Percentiles rank a stretch among this genome's conserved stretches.
Conservation (phyloP, 441 rosid genomes). For the Brassica balearica region DNA sequence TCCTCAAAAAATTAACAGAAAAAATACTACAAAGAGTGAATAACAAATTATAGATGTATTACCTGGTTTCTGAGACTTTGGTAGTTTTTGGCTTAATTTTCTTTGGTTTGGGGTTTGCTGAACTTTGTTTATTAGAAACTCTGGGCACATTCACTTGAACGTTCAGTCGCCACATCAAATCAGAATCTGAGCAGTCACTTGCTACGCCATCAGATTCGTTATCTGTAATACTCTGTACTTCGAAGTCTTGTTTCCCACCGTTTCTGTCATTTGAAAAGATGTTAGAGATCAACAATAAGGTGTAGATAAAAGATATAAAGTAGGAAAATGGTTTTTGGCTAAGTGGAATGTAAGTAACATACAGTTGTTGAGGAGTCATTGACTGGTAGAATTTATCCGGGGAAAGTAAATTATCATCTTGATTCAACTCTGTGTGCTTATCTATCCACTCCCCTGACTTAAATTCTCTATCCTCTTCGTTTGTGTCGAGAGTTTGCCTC, state of each 20-base stretch:
- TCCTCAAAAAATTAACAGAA: not conserved
- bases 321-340: conserved; percentile 36
- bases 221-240: conserved; percentile 53
- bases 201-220: conserved; percentile 61
- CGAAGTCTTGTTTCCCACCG: conserved; percentile 55
- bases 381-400: conserved; percentile 46
- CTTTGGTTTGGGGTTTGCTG: conserved; percentile 56
- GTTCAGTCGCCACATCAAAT: conserved; percentile 54
- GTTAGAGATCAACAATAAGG: conserved; percentile 22
- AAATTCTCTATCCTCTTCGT: conserved; percentile 5
- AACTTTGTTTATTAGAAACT: conserved; percentile 50
- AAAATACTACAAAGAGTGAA: conserved; percentile 5
- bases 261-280: conserved; percentile 47
- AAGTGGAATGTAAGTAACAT: not conserved
- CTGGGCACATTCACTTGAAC: conserved; percentile 63
- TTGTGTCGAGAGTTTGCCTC: not conserved
- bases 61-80: conserved; percentile 66
- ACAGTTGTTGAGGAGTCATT: conserved; percentile 26
- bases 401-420: conserved; percentile 23
- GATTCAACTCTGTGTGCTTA: not conserved
- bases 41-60: not conserved
- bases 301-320: not conserved
- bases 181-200: conserved; percentile 71
- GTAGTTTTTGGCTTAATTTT: conserved; percentile 52
- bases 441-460: conserved; percentile 11